Percentiles rank a stretch among this genome's conserved stretches.
These are phyloP conservation scores for Tetratostichococcus sp. DNA, from an alignment of 139 green algal genomes.

Conservation along the genomic window DNA sequence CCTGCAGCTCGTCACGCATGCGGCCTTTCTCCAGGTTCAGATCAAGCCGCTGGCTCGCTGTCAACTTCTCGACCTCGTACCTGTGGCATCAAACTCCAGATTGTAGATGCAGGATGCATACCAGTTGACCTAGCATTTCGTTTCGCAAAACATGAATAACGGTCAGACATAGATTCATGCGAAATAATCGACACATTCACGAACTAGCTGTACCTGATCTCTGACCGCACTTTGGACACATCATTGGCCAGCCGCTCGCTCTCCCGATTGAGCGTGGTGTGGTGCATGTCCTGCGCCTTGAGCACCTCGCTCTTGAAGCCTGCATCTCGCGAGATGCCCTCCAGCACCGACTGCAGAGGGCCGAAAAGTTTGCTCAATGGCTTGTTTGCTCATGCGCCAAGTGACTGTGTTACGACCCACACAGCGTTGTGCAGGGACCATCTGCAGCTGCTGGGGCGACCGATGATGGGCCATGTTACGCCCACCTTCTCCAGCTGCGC, in stretches of 20 bases:
- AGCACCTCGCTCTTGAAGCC: conserved; percentile 74
- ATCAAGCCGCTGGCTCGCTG: conserved; percentile 83
- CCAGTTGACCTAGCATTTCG: too few relatives aligned
- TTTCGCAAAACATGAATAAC: too few relatives aligned
- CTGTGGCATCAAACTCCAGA: too few relatives aligned
- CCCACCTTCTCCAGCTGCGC: conserved; percentile 66
- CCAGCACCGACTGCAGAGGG: conserved; percentile 48
- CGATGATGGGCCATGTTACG: too few relatives aligned
- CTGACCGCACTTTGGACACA: conserved; percentile 84
- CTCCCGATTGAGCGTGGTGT: conserved; percentile 58
- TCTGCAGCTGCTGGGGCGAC: too few relatives aligned
- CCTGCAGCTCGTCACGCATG: conserved; percentile 83
- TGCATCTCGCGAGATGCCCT: conserved; percentile 60
- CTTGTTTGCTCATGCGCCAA: too few relatives aligned
- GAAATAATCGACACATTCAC: too few relatives aligned
- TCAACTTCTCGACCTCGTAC: conserved; percentile 95
- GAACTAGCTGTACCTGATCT: conserved; percentile 58
- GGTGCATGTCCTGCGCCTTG: conserved; percentile 74
- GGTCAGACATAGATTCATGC: too few relatives aligned
- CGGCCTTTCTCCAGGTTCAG: conserved; percentile 93
- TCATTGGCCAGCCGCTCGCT: conserved; percentile 77
- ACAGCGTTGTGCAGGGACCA: too few relatives aligned
- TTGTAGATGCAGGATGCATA: too few relatives aligned
- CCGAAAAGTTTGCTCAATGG: background rate
- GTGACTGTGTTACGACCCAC: too few relatives aligned